phyloP scores from a whole-genome alignment of 2,329 filamentous ascomycete species.

The Sclerotiophoma versabilis region DNA sequence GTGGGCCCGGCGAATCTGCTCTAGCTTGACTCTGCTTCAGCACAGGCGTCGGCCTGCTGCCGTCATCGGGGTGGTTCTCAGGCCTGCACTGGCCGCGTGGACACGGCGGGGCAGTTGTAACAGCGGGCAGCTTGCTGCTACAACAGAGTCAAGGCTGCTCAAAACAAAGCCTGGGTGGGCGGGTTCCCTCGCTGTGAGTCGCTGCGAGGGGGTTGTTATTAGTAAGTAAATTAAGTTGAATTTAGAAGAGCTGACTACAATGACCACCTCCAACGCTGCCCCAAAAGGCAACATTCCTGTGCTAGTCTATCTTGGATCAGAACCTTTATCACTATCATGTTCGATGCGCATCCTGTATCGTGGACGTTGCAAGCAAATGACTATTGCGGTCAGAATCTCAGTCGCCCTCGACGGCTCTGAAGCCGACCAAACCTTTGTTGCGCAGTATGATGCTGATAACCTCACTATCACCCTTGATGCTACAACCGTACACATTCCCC shows the following conservation, averaged over 20 bases:
- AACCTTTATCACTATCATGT: not conserved
- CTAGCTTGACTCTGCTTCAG: not conserved
- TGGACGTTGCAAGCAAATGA: not conserved
- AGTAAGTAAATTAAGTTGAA: not conserved
- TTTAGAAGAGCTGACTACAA: slow-evolving; percentile 1
- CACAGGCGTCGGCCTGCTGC: not conserved
- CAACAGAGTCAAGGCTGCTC: slow-evolving; percentile 1
- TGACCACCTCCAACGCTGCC: not conserved
- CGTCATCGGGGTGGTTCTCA: not conserved
- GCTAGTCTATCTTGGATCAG: not conserved
- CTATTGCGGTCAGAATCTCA: not conserved
- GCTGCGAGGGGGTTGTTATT: not conserved
- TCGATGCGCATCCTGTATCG: not conserved
- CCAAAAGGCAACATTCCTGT: not conserved
- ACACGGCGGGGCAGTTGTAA: not conserved
- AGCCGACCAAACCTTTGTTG: not conserved
- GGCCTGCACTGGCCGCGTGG: not conserved
- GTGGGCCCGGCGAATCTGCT: not conserved
- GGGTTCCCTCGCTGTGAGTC: not conserved
- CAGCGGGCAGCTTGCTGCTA: not conserved
- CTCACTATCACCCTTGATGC: not conserved
- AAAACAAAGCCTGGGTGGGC: not conserved
- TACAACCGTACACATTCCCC: not conserved
- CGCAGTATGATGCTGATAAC: slow-evolving; percentile 4
- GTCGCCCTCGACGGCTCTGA: not conserved